A percentile compares a stretch with the other conserved stretches of the same genome.
phyloP scores from a whole-genome alignment of 2,329 filamentous ascomycete species.

The Beauveria pseudobassiana region DNA sequence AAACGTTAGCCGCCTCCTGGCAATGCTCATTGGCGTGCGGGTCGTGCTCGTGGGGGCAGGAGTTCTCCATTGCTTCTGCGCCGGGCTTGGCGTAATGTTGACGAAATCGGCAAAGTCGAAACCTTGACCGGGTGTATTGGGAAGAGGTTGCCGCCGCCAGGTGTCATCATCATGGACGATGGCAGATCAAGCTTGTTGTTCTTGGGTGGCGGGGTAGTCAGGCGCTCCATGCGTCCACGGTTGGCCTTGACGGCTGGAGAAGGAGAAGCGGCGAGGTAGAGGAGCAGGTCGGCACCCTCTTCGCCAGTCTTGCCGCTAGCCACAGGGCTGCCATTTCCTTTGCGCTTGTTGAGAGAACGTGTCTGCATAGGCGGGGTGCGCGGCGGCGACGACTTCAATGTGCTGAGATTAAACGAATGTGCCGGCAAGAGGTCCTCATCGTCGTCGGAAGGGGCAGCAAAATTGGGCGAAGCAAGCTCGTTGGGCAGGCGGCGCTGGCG shows the following conservation, averaged over 20 bases:
- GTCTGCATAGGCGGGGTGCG: constrained; percentile 68
- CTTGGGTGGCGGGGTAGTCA: constrained; percentile 69
- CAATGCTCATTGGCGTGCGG: constrained; percentile 55
- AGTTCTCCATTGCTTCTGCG: constrained; percentile 83
- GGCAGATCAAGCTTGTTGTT: constrained; percentile 60
- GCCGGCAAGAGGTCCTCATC: constrained; percentile 75
- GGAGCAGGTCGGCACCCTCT: constrained; percentile 71
- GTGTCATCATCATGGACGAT: constrained; percentile 85
- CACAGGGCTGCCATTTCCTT: constrained; percentile 37
- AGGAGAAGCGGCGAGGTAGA: constrained; percentile 86
- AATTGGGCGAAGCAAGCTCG: constrained; percentile 51
- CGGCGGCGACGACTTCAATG: constrained; percentile 71
- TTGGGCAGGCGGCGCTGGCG: constrained; percentile 62
- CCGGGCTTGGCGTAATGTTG: constrained; percentile 93
- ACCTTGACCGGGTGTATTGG: constrained; percentile 69
- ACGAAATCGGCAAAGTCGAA: constrained; percentile 97
- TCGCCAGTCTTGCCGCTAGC: constrained; percentile 55
- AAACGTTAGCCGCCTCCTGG: constrained; percentile 74
- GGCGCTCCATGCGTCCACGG: constrained; percentile 55
- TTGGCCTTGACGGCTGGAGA: constrained; percentile 63
- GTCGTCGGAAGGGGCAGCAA: constrained; percentile 62
- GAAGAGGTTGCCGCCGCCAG: constrained; percentile 60
- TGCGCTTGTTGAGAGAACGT: constrained; percentile 39
- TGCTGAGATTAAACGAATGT: constrained; percentile 61
- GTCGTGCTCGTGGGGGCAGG: constrained; percentile 48